Conservation (phyloP, 148 eudicot species). For the Nepenthes gracilis region DNA sequence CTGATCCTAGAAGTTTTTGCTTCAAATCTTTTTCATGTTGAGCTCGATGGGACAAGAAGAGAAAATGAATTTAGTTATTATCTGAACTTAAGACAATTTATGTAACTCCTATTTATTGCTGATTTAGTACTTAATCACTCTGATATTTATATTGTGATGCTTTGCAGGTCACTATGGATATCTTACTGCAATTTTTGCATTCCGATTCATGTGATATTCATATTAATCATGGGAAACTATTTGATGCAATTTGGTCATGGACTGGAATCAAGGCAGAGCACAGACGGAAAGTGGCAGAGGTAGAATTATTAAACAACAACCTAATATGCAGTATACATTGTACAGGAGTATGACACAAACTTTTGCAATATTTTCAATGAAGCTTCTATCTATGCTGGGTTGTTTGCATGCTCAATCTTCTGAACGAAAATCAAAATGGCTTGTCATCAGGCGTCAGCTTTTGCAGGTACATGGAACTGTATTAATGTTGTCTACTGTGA, state of each 20-base stretch:
- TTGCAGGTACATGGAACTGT: conserved; percentile 46
- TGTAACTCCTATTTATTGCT: neutral
- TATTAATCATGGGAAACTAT: conserved; percentile 74
- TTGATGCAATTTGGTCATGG: conserved; percentile 97
- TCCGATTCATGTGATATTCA: conserved; percentile 80
- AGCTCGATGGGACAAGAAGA: no score
- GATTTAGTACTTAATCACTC: neutral
- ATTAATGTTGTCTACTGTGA: neutral
- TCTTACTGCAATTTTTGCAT: conserved; percentile 43
- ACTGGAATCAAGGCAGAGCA: conserved; percentile 61
- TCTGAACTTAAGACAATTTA: neutral
- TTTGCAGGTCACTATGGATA: conserved; percentile 70
- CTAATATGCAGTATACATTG: neutral
- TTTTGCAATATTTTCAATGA: conserved; percentile 10
- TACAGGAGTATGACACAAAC: neutral
- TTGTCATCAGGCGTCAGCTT: conserved; percentile 84
- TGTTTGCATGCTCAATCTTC: conserved; percentile 82
- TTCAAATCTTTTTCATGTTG: no score
- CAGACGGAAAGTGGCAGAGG: conserved; percentile 91
- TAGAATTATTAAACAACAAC: conserved; percentile 10
- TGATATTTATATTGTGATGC: neutral
- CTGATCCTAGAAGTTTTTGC: no score
- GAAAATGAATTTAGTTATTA: no score
- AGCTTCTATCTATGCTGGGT: conserved; percentile 84
- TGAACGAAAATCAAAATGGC: conserved; percentile 88